These are phyloP conservation scores for Mycena epipterygia DNA, from an alignment of 768 basidiomycete species.

Conservation along the genomic window DNA sequence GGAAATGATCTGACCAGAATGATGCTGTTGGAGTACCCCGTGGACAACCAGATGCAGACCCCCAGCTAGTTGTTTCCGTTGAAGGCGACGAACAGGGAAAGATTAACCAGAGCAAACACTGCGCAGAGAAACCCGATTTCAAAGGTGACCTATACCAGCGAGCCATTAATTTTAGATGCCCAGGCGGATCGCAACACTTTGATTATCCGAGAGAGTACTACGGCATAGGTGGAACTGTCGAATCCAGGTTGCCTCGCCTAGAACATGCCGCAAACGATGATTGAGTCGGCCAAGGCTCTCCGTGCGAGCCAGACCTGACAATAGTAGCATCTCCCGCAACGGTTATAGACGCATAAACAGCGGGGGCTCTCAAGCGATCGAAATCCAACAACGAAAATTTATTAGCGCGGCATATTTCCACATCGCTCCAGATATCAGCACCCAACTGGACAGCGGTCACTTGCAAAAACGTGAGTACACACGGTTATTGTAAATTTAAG, in stretches of 20 bases:
- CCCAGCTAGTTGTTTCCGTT: slow-evolving; percentile 35
- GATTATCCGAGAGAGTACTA: slow-evolving; percentile 17
- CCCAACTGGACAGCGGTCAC: slow-evolving; percentile 4
- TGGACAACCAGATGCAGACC: slow-evolving; percentile 37
- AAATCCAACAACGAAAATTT: background rate
- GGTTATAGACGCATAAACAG: background rate
- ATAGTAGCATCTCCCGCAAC: background rate
- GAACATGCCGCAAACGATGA: slow-evolving; percentile 37
- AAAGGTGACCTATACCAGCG: slow-evolving; percentile 25
- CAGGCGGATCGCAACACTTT: background rate
- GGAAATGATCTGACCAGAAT: slow-evolving; percentile 10
- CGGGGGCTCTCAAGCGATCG: background rate
- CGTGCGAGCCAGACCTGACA: slow-evolving; percentile 37
- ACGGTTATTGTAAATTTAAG: background rate
- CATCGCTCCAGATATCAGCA: slow-evolving; percentile 9
- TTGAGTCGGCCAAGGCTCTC: slow-evolving; percentile 35
- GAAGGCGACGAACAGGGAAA: slow-evolving; percentile 34
- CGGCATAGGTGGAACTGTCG: background rate
- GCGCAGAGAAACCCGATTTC: slow-evolving; percentile 40
- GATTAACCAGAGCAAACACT: slow-evolving; percentile 35
- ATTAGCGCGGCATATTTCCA: background rate
- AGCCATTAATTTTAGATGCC: background rate
- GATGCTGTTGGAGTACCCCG: slow-evolving; percentile 40
- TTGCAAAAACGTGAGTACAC: background rate
- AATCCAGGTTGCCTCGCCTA: slow-evolving; percentile 16